A percentile compares a stretch with the other conserved stretches of the same genome.
Conservation (phyloP, 306 rosid genomes). For the Corylus heterophylla region DNA sequence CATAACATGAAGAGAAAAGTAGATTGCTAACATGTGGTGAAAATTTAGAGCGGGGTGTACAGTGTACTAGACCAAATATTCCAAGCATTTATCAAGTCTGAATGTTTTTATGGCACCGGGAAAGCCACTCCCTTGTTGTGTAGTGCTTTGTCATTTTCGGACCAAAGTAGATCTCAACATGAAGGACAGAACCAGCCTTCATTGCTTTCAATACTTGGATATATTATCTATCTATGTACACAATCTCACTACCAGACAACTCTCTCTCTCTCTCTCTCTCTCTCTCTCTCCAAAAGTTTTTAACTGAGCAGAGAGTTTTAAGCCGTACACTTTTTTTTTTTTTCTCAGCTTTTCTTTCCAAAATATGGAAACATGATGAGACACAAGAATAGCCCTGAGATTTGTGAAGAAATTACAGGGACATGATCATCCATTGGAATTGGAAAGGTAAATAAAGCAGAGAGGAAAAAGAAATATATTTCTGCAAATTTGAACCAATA, state of each 20-base stretch:
- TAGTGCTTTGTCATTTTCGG: not conserved
- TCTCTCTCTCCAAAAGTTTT: conserved; percentile 1
- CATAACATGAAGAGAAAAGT: no score
- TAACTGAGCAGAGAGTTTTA: conserved; percentile 13
- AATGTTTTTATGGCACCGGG: not conserved
- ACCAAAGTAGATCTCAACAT: not conserved
- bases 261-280: not conserved
- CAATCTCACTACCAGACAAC: conserved; percentile 16
- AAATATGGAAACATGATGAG: not conserved
- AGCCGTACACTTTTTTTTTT: conserved; percentile 14
- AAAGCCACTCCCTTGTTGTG: conserved; percentile 11
- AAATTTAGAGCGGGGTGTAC: not conserved
- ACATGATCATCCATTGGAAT: conserved; percentile 15
- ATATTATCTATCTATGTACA: not conserved
- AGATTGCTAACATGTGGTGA: not conserved
- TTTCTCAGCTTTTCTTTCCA: not conserved
- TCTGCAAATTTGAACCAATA: conserved; percentile 46
- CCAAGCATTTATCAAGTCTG: not conserved
- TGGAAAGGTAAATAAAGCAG: conserved; percentile 5
- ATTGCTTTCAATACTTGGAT: conserved; percentile 3
- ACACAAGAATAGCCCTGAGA: no score
- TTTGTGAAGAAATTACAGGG: not conserved
- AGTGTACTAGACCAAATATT: not conserved
- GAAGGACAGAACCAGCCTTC: not conserved
- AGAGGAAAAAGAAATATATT: conserved; percentile 40